Base-by-base conservation (phyloP, 2,329 filamentous ascomycete genomes). In the Xylariaceae sp. region DNA sequence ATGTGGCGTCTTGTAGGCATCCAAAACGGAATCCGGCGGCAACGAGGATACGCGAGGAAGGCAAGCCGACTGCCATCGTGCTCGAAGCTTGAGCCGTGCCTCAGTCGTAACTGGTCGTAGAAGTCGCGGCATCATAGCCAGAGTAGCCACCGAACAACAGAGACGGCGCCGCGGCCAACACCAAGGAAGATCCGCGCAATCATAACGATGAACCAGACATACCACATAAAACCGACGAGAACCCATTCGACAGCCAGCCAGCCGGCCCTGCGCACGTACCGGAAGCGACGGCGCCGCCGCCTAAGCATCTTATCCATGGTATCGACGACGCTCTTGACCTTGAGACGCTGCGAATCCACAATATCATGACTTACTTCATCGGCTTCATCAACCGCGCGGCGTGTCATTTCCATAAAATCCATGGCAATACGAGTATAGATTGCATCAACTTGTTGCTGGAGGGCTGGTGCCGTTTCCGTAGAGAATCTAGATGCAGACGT, bases 171-270 rank as follows among this genome's bases (percentile, higher is more conserved):
- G 43, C 80, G 80, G 42, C 86, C 79, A 1, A 87, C 62, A 10
- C 85, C 84, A 55, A 84, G 74, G 34, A 88, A 72, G 13, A 88
- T 70, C 55, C 89, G 81, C 48, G 87, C 76, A 21, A 92, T 76
- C 68, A 91, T 88, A 21, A 96, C 92, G 32, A 95, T 76, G 55
- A 95, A 83, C 91, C 92, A 97, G 15, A 95, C 85, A 71, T 87
- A 90, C 91, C 94, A 96, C 85, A 97, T 89, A 62, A 95, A 81
- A 3, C 88, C 88, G 37, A 97, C 84, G 16, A 97, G 79, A 47
- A 84, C 74, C 90, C 91, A 96, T 75, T 97, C 92, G 15, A 96
- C 81, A 18, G 86, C 72, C 51, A 91, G 83, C 80, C 91, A 97
- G 13, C 89, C 86, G 0, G 84, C 83, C 13, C 88, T 78, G 37